Evolutionary conservation across 78 protist genomes (phyloP), one percentile per base, ranked within the genome.

Genomic region (Trichosphaerium sp.): DNA sequence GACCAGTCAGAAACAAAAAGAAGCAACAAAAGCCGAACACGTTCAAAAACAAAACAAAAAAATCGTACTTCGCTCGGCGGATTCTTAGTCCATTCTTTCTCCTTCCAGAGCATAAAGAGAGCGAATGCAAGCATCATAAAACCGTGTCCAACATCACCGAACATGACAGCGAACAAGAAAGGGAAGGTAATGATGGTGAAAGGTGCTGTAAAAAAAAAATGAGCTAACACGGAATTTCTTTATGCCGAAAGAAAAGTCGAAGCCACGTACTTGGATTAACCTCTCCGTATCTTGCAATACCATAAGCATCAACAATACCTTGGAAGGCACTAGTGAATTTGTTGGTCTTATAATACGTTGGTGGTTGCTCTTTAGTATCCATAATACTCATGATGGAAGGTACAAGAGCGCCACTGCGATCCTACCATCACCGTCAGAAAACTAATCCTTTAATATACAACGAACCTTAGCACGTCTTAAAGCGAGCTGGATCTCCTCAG

Each of bases 151-250:
- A 92, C 29, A 65, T 98, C 99, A 31, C 99, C 99, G 74, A 91
- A 98, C 99, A 98, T 98, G 77, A 98, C 92, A 32, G 96, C 99
- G 31, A 97, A 98, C 23, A 98, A 80, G 95, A 95, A 98, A 39
- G 99, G 99, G 93, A 97, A 98, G 34, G 99, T 90, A 60, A 97
- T 77, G 63, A 94, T 59, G 48, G 97, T 66, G 71, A 93, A 83
- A 37, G 85, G 85, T 2, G 84, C 91, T 31, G 88, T 21, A 62
- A 55, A 62, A 10, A 39, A 11, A 10, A 62, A 62, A 10, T 11
- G 62, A 15, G 41, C 25, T 15, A 18, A 57, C 25, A 57, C 5
- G 39, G 35, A 56, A 6, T 14, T 15, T 1, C 3, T 32, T 2
- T 32, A 60, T 1, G 7, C 2, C n/a, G 34, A 28, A 2, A 6